Conservation (phyloP, 1,284 basidiomycete species). For the Ustilago cynodontis region DNA sequence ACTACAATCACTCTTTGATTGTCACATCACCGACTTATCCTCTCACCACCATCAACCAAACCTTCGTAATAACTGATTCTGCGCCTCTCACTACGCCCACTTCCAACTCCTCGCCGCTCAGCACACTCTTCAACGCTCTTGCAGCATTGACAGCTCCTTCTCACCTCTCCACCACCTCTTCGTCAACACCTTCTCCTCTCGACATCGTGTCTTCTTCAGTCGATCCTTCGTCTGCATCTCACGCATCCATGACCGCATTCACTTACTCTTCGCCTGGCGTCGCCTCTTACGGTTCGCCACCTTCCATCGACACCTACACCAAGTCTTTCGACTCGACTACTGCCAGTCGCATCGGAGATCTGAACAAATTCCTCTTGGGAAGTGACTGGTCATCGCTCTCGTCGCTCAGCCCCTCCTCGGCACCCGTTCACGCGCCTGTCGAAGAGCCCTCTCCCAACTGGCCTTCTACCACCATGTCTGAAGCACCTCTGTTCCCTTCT, state of each 20-base stretch:
- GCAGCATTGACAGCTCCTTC: background rate
- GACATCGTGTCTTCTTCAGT: slow-evolving; percentile 13
- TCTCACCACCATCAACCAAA: slow-evolving; percentile 15
- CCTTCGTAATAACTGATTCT: too few relatives aligned
- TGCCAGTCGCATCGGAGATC: slow-evolving; percentile 34
- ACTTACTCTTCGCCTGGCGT: slow-evolving; percentile 17
- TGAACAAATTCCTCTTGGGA: slow-evolving; percentile 42
- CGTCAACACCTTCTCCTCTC: slow-evolving; percentile 11
- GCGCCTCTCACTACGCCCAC: slow-evolving; percentile 21
- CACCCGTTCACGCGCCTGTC: slow-evolving; percentile 10
- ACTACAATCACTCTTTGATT: background rate
- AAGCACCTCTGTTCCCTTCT: slow-evolving; percentile 20
- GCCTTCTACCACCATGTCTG: slow-evolving; percentile 12
- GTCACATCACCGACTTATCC: slow-evolving; percentile 5
- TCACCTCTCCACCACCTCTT: slow-evolving; percentile 6
- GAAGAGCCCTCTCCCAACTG: slow-evolving; percentile 8
- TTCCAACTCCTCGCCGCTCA: slow-evolving; percentile 5
- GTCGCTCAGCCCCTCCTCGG: slow-evolving; percentile 29
- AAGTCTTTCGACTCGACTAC: slow-evolving; percentile 23
- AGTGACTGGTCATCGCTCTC: slow-evolving; percentile 50
- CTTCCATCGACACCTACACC: slow-evolving; percentile 24
- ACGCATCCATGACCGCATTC: slow-evolving; percentile 35
- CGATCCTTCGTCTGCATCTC: slow-evolving; percentile 18
- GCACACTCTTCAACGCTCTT: background rate
- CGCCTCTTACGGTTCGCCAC: slow-evolving; percentile 22